Conservation (phyloP, 306 rosid species). For the Astragalus membranaceus region DNA sequence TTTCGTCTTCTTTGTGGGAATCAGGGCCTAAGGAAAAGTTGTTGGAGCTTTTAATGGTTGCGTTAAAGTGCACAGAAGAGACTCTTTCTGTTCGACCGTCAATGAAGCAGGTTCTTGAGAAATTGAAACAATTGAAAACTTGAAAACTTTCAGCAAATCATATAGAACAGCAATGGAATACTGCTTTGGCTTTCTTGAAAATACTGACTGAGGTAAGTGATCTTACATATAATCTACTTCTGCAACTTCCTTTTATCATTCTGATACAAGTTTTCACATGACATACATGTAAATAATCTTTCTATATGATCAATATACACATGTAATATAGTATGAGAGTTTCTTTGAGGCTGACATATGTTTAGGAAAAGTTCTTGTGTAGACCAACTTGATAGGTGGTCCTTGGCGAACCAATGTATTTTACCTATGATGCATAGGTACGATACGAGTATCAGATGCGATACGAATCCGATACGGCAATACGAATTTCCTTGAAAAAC, state of each 20-base stretch:
- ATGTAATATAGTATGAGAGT: too few relatives aligned
- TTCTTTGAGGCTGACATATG: too few relatives aligned
- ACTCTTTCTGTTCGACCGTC: conserved; percentile 42
- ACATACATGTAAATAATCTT: conserved; percentile 1
- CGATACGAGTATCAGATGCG: too few relatives aligned
- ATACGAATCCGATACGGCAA: too few relatives aligned
- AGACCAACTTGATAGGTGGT: too few relatives aligned
- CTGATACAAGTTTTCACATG: neutral
- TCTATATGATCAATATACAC: neutral
- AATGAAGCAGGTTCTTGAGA: conserved; percentile 48
- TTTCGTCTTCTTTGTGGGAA: conserved; percentile 45
- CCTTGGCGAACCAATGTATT: too few relatives aligned
- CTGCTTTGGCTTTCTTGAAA: conserved; percentile 6
- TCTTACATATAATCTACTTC: neutral
- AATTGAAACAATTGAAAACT: conserved; percentile 34
- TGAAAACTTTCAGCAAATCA: conserved; percentile 18
- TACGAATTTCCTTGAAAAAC: too few relatives aligned
- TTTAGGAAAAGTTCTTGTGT: too few relatives aligned
- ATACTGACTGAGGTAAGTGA: conserved; percentile 17
- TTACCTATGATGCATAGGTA: too few relatives aligned
- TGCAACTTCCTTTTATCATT: conserved; percentile 14
- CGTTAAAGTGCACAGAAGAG: conserved; percentile 43
- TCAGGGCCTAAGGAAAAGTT: conserved; percentile 39
- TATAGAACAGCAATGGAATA: neutral
- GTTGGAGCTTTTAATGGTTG: conserved; percentile 36